phyloP scores from a whole-genome alignment of 1,284 basidiomycete species.

The Coniferiporia sulphurascens region DNA sequence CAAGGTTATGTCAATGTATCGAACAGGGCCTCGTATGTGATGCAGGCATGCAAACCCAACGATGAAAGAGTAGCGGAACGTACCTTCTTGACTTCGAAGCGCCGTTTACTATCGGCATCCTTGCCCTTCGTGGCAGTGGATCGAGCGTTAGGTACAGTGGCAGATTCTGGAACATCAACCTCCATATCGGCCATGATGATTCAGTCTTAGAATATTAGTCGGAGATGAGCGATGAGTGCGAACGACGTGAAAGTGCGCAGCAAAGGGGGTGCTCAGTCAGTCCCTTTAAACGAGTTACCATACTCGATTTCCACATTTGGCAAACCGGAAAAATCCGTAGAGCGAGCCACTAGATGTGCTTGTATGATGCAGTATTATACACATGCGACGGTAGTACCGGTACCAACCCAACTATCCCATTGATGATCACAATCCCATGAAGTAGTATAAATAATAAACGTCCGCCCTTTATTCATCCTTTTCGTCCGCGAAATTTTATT shows the following conservation, averaged over 20 bases:
- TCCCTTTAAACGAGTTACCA: too few species aligned
- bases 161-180: slow-evolving; percentile 45
- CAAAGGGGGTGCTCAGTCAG: too few species aligned
- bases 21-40: slow-evolving; percentile 4
- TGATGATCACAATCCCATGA: too few species aligned
- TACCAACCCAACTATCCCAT: too few species aligned
- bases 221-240: not conserved
- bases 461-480: too few species aligned
- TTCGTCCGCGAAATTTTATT: too few species aligned
- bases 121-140: slow-evolving; percentile 45
- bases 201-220: not conserved
- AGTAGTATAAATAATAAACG: too few species aligned
- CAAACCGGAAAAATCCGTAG: too few species aligned
- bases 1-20: slow-evolving; percentile 18
- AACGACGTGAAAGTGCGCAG: not conserved
- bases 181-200: not conserved
- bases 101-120: slow-evolving; percentile 56
- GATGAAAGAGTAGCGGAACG: slow-evolving; percentile 19
- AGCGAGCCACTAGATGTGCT: not conserved
- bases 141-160: slow-evolving; percentile 37
- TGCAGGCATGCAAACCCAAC: slow-evolving; percentile 11
- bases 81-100: slow-evolving; percentile 97
- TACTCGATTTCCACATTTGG: too few species aligned
- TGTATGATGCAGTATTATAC: not conserved
- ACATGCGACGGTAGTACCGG: not conserved